Conservation (phyloP, 805 yeast species). For the Candida endomychidarum region DNA sequence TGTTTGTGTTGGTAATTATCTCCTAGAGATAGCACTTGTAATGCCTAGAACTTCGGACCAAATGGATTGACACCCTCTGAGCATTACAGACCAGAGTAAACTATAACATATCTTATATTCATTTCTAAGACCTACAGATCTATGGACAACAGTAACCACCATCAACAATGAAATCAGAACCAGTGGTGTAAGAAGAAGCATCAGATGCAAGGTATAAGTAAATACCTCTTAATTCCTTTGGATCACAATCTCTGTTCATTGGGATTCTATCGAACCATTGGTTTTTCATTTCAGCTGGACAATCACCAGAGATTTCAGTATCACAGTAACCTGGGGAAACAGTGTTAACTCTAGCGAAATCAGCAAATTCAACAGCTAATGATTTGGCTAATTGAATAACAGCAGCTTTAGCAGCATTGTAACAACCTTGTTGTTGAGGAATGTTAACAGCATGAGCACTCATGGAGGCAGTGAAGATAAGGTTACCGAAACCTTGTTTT, state of each 20-base stretch:
- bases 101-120: not conserved
- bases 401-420: slow-evolving; percentile 86
- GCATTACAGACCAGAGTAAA: no score
- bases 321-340: slow-evolving; percentile 85
- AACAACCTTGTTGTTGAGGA: slow-evolving; percentile 83
- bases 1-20: no score
- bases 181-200: slow-evolving; percentile 78
- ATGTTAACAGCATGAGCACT: slow-evolving; percentile 82
- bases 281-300: slow-evolving; percentile 33
- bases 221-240: slow-evolving; percentile 79
- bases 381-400: slow-evolving; percentile 73
- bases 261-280: slow-evolving; percentile 52
- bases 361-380: slow-evolving; percentile 84
- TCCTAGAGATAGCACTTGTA: no score
- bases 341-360: slow-evolving; percentile 75
- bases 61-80: no score
- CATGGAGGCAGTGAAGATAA: slow-evolving; percentile 85
- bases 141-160: slow-evolving; percentile 62
- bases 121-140: no score
- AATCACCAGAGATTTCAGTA: slow-evolving; percentile 57
- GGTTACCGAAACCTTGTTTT: slow-evolving; percentile 70
- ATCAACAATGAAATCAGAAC: slow-evolving; percentile 74
- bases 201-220: slow-evolving; percentile 76
- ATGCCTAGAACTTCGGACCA: no score
- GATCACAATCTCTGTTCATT: slow-evolving; percentile 69